Percentiles rank a stretch among this genome's conserved stretches.
phyloP scores from a whole-genome alignment of 148 eudicot species.

The Silene latifolia region DNA sequence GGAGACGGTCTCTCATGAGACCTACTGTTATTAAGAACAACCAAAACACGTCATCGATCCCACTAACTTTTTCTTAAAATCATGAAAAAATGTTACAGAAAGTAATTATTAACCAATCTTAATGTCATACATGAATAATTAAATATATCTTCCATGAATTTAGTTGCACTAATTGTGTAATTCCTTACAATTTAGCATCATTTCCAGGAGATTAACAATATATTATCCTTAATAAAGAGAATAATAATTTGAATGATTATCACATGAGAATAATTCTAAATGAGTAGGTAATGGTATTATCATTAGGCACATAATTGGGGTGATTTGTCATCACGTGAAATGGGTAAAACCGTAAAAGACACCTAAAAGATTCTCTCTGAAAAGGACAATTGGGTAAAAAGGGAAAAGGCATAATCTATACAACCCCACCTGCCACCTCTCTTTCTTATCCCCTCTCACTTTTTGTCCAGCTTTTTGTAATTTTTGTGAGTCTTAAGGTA shows the following conservation, averaged over 20 bases:
- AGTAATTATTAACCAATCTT: no score
- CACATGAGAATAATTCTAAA: neutral
- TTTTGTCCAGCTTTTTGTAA: neutral
- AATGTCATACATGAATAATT: no score
- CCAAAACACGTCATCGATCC: no score
- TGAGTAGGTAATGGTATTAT: neutral
- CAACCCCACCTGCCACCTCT: slow-evolving; percentile 2
- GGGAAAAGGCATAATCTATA: slow-evolving; percentile 22
- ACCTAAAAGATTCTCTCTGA: slow-evolving; percentile 22
- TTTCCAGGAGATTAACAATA: neutral
- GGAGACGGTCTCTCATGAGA: no score
- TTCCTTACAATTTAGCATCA: neutral
- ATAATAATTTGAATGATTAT: neutral
- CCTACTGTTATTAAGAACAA: no score
- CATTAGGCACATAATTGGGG: neutral
- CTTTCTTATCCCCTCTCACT: slow-evolving; percentile 26
- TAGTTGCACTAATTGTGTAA: no score
- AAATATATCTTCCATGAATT: no score
- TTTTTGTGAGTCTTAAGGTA: no score
- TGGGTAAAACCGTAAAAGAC: neutral
- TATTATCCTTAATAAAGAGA: neutral
- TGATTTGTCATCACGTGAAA: slow-evolving; percentile 14
- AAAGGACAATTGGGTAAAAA: slow-evolving; percentile 13
- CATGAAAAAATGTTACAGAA: no score
- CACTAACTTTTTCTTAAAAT: no score